These are phyloP conservation scores for Triangularia setosa DNA, from an alignment of 2,329 filamentous ascomycete species.

Conservation along the genomic window DNA sequence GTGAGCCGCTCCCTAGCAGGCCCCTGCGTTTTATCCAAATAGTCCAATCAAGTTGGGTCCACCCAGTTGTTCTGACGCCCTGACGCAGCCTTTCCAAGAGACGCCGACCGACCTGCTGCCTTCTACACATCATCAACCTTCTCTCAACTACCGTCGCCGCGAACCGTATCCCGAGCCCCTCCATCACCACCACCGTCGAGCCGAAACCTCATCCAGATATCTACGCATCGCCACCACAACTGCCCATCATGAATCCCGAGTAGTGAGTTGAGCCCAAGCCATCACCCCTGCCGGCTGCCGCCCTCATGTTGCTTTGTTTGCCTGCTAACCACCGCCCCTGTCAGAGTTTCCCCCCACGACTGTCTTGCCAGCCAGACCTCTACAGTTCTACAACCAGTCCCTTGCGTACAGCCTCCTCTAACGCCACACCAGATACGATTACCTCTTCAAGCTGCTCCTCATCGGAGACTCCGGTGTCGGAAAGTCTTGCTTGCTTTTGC, in stretches of 20 bases:
- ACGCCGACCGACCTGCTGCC: constrained; percentile 22
- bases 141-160: constrained; percentile 9
- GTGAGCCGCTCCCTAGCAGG: constrained; percentile 16
- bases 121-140: constrained; percentile 25
- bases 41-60: constrained; percentile 17
- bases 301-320: constrained; percentile 15
- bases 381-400: neutral
- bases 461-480: constrained; percentile 99
- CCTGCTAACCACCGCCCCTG: constrained; percentile 15
- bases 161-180: constrained; percentile 8
- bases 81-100: constrained; percentile 27
- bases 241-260: constrained; percentile 81
- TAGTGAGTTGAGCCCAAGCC: constrained; percentile 55
- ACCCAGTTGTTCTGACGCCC: constrained; percentile 24
- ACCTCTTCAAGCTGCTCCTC: constrained; percentile 99
- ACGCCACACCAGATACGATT: constrained; percentile 79
- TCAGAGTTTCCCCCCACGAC: constrained; percentile 7
- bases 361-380: neutral
- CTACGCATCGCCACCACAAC: constrained; percentile 9
- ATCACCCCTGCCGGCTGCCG: neutral
- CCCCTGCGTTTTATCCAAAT: constrained; percentile 17
- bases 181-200: constrained; percentile 12
- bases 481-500: constrained; percentile 97
- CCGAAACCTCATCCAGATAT: constrained; percentile 2
- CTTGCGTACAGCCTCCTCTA: constrained; percentile 18